Evolutionary conservation across 2,329 filamentous ascomycete species (phyloP), one percentile per base, ranked within the genome.

Genomic region (Xylogone sp.): DNA sequence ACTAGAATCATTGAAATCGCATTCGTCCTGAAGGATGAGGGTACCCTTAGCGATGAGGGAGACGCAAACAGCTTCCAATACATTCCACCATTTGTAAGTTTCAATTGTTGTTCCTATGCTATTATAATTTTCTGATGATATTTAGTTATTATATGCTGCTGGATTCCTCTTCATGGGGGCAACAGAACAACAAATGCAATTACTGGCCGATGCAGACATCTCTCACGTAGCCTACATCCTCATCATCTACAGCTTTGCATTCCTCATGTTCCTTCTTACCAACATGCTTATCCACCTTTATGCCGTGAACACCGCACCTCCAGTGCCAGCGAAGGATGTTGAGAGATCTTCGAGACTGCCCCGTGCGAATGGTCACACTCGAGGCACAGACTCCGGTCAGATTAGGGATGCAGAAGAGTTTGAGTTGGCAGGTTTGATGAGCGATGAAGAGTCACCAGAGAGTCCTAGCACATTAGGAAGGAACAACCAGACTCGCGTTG

Each of bases 141-240:
- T 29, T 10, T 54, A 95, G 91, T 79, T 97, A 42, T 81, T 99
- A 22, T 96, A 89, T 64, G 91, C 92, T 5, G 88, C 92, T 3
- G 94, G 94, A 1, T 96, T 97, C 72, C 78, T 99, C 42, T 99
- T 99, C 74, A 96, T 97, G 91, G 88, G 90, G 27, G 93, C 94
- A 16, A 97, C 91, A 1, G 94, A 97, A 68, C 92, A 99, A 72
- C 94, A 97, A 71, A 96, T 97, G 89, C 65, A 76, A 20, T 75
- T 97, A 1, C 76, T 97, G 4, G 78, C 82, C 42, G 75, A 82
- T 39, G 87, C 88, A 0, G 79, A 84, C 53, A 84, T 97, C 62
- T 91, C 91, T 21, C 90, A 95, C 64, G 89, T 97, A 42, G 87
- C 92, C 4, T 99, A 97, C 68, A 83, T 97, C 42, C 78, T 99